A percentile compares a stretch with the other conserved stretches of the same genome.
These are phyloP conservation scores for Rhynchosporium agropyri DNA, from an alignment of 2,329 filamentous ascomycete genomes.

Conservation along the genomic window DNA sequence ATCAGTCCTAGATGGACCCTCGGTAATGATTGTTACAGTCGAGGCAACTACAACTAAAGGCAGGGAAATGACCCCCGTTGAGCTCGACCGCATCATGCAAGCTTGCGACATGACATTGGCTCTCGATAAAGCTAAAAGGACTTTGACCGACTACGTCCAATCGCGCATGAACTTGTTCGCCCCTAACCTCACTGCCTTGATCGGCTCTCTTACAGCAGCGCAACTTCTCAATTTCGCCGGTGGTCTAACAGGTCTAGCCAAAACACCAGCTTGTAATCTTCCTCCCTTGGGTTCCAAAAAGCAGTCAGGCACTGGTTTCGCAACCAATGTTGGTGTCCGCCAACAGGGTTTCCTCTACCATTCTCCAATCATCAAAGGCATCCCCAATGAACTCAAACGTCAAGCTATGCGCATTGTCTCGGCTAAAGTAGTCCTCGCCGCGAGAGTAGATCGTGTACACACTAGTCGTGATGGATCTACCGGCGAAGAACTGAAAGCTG, in stretches of 20 bases:
- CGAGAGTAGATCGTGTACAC: constrained; percentile 85
- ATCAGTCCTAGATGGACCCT: constrained; percentile 82
- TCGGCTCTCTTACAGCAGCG: constrained; percentile 90
- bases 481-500: constrained; percentile 78
- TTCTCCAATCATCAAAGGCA: constrained; percentile 82
- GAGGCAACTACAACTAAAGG: constrained; percentile 91
- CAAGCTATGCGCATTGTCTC: constrained; percentile 95
- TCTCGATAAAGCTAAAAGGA: constrained; percentile 83
- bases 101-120: constrained; percentile 89
- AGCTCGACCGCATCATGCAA: constrained; percentile 71
- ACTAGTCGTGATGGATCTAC: constrained; percentile 78
- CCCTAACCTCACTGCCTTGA: constrained; percentile 86
- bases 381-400: constrained; percentile 83
- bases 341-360: constrained; percentile 94
- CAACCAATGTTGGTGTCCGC: constrained; percentile 87
- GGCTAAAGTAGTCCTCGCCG: constrained; percentile 91
- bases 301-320: constrained; percentile 75
- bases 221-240: constrained; percentile 96
- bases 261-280: constrained; percentile 92
- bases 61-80: constrained; percentile 71
- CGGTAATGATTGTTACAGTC: constrained; percentile 92
- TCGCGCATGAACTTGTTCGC: constrained; percentile 97
- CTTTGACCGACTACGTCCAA: constrained; percentile 90
- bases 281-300: constrained; percentile 90
- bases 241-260: constrained; percentile 83